Evolutionary conservation across 495 filamentous ascomycete genomes (phyloP), one percentile per base, ranked within the genome.

Genomic region (Chaetomium cochliodes): DNA sequence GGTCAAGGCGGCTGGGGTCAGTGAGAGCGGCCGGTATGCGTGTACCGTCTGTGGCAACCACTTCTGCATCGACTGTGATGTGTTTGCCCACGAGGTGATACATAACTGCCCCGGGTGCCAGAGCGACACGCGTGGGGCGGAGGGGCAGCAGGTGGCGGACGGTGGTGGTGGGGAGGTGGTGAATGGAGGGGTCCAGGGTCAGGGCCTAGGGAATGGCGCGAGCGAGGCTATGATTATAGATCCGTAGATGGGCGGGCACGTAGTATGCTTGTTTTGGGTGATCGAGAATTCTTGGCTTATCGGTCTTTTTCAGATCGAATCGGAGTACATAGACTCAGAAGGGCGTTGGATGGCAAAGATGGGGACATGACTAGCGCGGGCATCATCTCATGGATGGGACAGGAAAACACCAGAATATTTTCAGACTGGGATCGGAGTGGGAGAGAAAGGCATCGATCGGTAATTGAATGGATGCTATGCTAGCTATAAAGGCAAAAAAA

Each of bases 11-110:
- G 57, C 25, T 12, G 90, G 89, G 6, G 90, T 90, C 52, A 96
- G 92, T 69, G 87, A 93, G 77, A 96, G 90, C 72, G 87, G 88
- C 57, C 82, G 94, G 62, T 98, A 98, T 73, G 88, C 88, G 64
- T 98, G 94, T 75, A 85, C 87, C 65, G 87, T 84, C 41, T 98
- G 94, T 74, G 74, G 81, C 7, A 88, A 90, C 56, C 92, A 96
- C 74, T 98, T 98, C 71, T 98, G 94, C 81, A 93, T 98, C 68
- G 96, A 98, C 73, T 98, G 96, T 72, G 96, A 98, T 76, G 84
- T 97, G 6, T 98, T 91, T 77, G 88, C 89, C 25, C 94, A 98
- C 77, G 91, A 96, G 76, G 86, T 92, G 5, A 82, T 96, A 49
- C 93, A 98, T 74, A 97, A 97, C 73, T 98, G 94, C 69, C 93